Conservation (phyloP, 1,139 yeast genomes). For the Hyphopichia fennica region DNA sequence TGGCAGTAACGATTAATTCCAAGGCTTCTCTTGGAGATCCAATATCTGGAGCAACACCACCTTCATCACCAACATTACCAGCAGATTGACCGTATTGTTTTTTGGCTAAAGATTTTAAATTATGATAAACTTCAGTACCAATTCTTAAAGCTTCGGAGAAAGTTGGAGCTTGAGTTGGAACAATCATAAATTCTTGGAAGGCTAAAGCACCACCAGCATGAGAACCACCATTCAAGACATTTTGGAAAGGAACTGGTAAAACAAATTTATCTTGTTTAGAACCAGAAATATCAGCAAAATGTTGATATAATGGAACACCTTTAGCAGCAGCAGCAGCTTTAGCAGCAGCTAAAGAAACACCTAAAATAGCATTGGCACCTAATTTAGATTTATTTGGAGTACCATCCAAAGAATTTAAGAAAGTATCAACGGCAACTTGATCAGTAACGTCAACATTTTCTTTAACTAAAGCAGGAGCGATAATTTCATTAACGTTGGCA, state of each 20-base stretch:
- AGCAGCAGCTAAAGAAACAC: constrained; percentile 91
- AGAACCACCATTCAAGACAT: constrained; percentile 97
- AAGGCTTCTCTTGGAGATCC: constrained; percentile 92
- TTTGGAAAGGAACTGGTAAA: constrained; percentile 94
- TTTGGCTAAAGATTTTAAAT: constrained; percentile 86
- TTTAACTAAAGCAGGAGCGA: constrained; percentile 83
- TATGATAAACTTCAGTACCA: constrained; percentile 96
- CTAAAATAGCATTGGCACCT: constrained; percentile 95
- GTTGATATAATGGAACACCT: constrained; percentile 82
- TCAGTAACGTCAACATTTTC: constrained; percentile 73
- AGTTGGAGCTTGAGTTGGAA: constrained; percentile 82
- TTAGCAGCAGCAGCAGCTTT: constrained; percentile 95
- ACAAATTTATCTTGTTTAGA: constrained; percentile 66
- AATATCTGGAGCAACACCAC: constrained; percentile 99
- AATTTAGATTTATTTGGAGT: constrained; percentile 91
- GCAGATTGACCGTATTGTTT: constrained; percentile 94
- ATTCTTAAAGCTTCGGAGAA: constrained; percentile 93
- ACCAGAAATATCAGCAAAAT: constrained; percentile 71
- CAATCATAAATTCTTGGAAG: constrained; percentile 98
- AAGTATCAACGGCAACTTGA: constrained; percentile 78
- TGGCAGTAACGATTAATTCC: constrained; percentile 85
- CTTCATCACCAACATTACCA: constrained; percentile 99
- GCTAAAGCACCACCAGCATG: constrained; percentile 99
- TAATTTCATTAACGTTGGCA: constrained; percentile 81
- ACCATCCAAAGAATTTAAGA: constrained; percentile 79